Evolutionary conservation across 202 grass and related monocot species (phyloP), one percentile per base, ranked within the genome.

Genomic region (Elaeis oleifera): DNA sequence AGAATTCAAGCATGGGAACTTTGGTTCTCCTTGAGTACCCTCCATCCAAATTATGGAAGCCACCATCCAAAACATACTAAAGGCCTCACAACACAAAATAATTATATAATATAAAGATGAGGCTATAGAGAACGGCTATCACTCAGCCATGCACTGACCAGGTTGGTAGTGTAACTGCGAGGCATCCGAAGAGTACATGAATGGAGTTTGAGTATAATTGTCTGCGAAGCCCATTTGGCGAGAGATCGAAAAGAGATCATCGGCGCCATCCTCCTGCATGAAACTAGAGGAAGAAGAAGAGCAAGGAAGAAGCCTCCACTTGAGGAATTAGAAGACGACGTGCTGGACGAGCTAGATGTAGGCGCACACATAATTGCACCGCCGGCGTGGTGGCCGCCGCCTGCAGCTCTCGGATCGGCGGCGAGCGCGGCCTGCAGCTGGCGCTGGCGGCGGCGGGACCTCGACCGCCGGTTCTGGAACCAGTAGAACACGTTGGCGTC

Each of bases 401-500:
- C 29, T 9, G n/a, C 4, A 4, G 28, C 59, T 39, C 16, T 60
- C 0, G 39, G 61, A 32, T 69, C 23, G 1, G 60, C 69, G 39
- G 72, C 67, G 2, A 75, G 80, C 59, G 72, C 70, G 0, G 86
- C 75, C 74, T 90, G 91, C 26, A 88, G 70, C 76, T 96, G 91
- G 48, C 91, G 84, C 70, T 88, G 87, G 53, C 91, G 91, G 0
- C 91, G 84, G 50, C 91, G 86, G 0, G 91, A 96, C 19, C 90
- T 73, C 2, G 90, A 95, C 60, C 90, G 76, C 24, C 90, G 76
- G 64, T 95, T 95, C 77, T 90, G 90, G 60, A 95, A 95, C 90
- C 90, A 95, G 70, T 90, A 95, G 67, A 95, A 95, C 60, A 95
- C 85, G 71, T 95, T 95, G 67, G 90, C 85, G 72, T 95, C 90